phyloP scores from a whole-genome alignment of 768 basidiomycete genomes.

The Infundibulicybe gibba region DNA sequence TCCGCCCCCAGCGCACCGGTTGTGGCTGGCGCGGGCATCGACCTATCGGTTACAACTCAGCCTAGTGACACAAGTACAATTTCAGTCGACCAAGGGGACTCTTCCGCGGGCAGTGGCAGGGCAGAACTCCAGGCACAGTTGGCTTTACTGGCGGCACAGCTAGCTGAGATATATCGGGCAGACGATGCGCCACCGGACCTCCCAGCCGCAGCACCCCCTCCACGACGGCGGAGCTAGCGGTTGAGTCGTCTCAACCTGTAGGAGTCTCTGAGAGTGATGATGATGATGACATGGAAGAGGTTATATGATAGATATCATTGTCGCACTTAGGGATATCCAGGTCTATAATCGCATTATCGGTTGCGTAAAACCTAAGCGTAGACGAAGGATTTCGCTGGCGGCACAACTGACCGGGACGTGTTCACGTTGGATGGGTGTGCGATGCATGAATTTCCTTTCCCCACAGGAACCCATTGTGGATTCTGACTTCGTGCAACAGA shows the following conservation, averaged over 20 bases:
- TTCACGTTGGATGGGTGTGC: too few species aligned
- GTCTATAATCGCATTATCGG: not conserved
- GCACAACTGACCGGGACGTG: too few species aligned
- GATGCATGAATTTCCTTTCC: too few species aligned
- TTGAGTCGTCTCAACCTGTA: not conserved
- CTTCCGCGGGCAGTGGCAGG: conserved; percentile 31
- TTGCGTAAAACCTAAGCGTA: too few species aligned
- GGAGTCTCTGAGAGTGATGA: conserved; percentile 19
- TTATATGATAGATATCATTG: conserved; percentile 21
- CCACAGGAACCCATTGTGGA: too few species aligned
- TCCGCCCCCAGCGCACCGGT: not conserved
- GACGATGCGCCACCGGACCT: conserved; percentile 19
- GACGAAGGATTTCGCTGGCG: too few species aligned
- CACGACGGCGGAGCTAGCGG: not conserved
- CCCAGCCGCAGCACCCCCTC: not conserved
- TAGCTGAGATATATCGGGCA: conserved; percentile 60
- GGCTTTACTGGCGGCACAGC: conserved; percentile 67
- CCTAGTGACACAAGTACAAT: not conserved
- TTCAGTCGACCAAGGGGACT: not conserved
- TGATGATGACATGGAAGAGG: conserved; percentile 44
- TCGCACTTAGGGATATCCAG: not conserved
- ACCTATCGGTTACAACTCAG: not conserved
- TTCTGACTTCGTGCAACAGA: too few species aligned
- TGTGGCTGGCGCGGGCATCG: not conserved
- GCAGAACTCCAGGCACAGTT: conserved; percentile 73